Evolutionary conservation across 305 asterid species (phyloP).

Genomic region (Ilex paraguariensis): DNA sequence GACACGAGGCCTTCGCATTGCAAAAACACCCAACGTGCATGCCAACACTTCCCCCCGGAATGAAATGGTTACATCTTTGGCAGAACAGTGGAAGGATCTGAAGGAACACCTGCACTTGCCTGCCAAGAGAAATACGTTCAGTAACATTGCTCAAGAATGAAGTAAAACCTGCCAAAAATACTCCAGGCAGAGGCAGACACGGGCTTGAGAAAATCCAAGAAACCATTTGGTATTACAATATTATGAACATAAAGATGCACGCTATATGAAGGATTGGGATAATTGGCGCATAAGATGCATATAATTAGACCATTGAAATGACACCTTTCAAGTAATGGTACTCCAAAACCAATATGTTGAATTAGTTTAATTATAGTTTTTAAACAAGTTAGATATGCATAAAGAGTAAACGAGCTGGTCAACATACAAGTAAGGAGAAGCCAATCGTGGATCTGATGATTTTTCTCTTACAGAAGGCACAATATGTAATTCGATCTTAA

Average conservation of each 20-base stretch:
- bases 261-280: no score
- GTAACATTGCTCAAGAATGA: slow-evolving; percentile 12
- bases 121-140: slow-evolving; percentile 24
- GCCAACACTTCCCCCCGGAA: no score
- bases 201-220: not conserved
- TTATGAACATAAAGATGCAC: not conserved
- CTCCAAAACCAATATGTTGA: not conserved
- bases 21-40: no score
- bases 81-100: slow-evolving; percentile 62
- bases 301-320: not conserved
- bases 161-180: not conserved
- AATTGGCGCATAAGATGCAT: no score
- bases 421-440: no score
- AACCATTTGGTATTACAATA: no score
- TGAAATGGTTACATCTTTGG: slow-evolving; percentile 49
- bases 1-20: no score
- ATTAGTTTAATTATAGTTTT: not conserved
- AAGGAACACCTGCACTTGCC: slow-evolving; percentile 65
- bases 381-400: not conserved
- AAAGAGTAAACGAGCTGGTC: no score
- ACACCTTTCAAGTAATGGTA: not conserved
- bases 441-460: no score
- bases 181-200: not conserved
- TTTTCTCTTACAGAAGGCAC: no score
- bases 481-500: no score